A percentile compares a stretch with the other conserved stretches of the same genome.
Evolutionary conservation across 2,329 filamentous ascomycete genomes (phyloP).

Genomic region (Huntiella savannae): DNA sequence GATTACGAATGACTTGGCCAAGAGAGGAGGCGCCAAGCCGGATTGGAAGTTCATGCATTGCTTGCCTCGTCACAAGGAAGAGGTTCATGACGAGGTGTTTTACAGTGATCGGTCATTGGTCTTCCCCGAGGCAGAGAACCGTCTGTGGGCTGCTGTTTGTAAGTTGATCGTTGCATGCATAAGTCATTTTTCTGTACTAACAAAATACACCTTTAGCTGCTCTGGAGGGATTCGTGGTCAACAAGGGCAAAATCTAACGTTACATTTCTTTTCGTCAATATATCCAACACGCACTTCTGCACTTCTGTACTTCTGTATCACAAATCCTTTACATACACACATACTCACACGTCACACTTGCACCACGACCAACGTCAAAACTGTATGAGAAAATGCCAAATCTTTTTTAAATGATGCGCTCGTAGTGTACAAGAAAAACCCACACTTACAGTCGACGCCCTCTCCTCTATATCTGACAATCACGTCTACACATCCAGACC

Average conservation of each 20-base stretch:
- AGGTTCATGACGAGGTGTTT: slow-evolving; percentile 89
- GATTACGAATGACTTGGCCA: slow-evolving; percentile 69
- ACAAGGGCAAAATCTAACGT: slow-evolving; percentile 59
- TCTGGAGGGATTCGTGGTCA: slow-evolving; percentile 81
- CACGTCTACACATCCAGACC: neutral
- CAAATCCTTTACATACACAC: no score
- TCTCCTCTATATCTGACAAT: neutral
- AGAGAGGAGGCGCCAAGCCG: slow-evolving; percentile 66
- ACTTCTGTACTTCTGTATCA: no score
- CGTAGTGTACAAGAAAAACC: neutral
- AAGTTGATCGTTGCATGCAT: slow-evolving; percentile 19
- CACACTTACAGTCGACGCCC: neutral
- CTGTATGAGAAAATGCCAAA: no score
- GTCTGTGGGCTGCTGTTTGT: slow-evolving; percentile 75
- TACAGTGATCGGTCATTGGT: slow-evolving; percentile 73
- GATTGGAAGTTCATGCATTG: slow-evolving; percentile 99
- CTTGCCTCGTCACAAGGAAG: slow-evolving; percentile 74
- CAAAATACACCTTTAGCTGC: slow-evolving; percentile 32
- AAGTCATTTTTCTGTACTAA: neutral
- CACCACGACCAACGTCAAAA: no score
- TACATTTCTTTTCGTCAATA: neutral
- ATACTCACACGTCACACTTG: no score
- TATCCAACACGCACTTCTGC: neutral
- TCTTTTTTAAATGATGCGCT: neutral
- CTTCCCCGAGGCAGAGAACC: slow-evolving; percentile 87